Evolutionary conservation across 768 basidiomycete species (phyloP).

Genomic region (Dioszegia hungarica): DNA sequence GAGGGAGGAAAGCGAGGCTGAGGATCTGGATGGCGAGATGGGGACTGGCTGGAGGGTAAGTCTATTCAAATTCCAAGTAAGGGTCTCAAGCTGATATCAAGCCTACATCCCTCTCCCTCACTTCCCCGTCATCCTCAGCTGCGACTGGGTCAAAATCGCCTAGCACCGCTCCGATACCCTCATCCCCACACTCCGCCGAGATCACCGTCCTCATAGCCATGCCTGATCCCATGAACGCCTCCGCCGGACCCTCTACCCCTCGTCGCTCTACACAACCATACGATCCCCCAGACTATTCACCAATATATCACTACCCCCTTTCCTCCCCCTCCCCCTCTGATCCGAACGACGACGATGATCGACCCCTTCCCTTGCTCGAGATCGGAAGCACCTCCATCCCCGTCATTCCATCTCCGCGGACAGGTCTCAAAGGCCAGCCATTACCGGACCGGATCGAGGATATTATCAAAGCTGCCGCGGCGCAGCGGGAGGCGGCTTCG

Average conservation of each 20-base stretch:
- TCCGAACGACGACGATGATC: neutral
- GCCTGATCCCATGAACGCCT: constrained; percentile 6
- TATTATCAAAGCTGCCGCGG: neutral
- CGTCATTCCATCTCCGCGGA: neutral
- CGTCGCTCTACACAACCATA: neutral
- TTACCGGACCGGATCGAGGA: neutral
- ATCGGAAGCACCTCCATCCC: neutral
- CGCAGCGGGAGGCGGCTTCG: neutral
- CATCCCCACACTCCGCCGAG: neutral
- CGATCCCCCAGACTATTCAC: neutral
- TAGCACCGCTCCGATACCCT: neutral
- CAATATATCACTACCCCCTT: neutral
- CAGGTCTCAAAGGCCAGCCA: no score
- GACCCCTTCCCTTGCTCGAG: neutral
- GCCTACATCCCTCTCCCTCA: constrained; percentile 6
- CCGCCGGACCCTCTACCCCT: neutral
- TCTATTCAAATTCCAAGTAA: neutral
- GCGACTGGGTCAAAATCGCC: neutral
- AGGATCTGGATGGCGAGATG: neutral
- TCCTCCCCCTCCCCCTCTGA: neutral
- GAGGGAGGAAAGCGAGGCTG: neutral
- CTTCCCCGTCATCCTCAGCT: neutral
- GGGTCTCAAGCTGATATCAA: neutral
- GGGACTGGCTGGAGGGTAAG: constrained; percentile 9
- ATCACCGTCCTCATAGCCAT: constrained; percentile 15